Evolutionary conservation across 345 rosid species (phyloP).

Genomic region (Euclidium syriacum): DNA sequence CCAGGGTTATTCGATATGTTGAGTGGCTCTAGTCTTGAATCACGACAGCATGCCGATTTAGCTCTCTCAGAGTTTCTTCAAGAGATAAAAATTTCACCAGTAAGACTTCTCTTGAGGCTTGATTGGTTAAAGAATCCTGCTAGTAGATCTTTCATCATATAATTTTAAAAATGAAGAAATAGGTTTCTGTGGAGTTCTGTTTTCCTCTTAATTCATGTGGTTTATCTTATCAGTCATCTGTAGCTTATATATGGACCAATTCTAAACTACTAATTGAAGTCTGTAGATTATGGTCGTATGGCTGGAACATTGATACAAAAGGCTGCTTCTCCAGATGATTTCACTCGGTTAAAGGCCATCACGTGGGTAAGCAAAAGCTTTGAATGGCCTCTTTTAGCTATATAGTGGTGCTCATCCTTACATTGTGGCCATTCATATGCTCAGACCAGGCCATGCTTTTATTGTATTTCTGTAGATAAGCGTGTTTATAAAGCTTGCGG

Average conservation of each 20-base stretch:
- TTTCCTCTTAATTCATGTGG: not conserved
- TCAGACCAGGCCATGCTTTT: conserved; percentile 6
- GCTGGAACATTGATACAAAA: conserved; percentile 97
- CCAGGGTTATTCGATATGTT: conserved; percentile 97
- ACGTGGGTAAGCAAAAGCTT: conserved; percentile 69
- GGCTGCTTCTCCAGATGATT: conserved; percentile 91
- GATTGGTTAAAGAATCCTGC: not conserved
- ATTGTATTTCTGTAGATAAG: conserved; percentile 58
- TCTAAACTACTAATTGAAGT: conserved; percentile 89
- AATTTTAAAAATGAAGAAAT: too few species aligned
- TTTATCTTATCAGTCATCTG: not conserved
- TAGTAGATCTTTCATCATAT: not conserved
- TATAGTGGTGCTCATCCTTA: not conserved
- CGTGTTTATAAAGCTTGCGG: conserved; percentile 98
- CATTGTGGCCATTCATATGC: not conserved
- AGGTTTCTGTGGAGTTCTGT: conserved; percentile 8
- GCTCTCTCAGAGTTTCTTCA: conserved; percentile 99
- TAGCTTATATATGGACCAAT: conserved; percentile 47
- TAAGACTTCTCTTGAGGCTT: conserved; percentile 43
- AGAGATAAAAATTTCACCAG: conserved; percentile 99
- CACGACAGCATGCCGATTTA: conserved; percentile 97
- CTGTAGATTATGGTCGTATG: conserved; percentile 99
- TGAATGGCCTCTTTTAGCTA: not conserved
- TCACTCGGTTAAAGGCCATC: conserved; percentile 92
- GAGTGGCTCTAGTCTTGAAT: conserved; percentile 98